These are phyloP conservation scores for Penicillium robsamsonii DNA, from an alignment of 495 filamentous ascomycete genomes.

Conservation along the genomic window DNA sequence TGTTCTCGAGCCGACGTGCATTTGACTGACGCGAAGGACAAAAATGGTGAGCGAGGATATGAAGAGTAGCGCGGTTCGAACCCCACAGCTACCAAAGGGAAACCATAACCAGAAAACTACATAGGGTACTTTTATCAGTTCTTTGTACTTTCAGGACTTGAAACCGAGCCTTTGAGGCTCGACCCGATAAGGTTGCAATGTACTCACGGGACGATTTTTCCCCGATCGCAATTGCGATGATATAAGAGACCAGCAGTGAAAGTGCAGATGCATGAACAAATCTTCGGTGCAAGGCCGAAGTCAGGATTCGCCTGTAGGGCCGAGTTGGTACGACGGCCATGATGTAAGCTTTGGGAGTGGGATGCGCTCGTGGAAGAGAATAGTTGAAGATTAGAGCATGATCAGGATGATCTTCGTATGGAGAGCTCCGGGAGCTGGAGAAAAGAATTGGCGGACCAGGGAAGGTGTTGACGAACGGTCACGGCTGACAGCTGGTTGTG, in stretches of 20 bases:
- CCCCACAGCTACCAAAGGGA: slow-evolving; percentile 69
- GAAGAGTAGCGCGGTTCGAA: slow-evolving; percentile 71
- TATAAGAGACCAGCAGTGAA: slow-evolving; percentile 67
- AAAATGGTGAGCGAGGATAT: slow-evolving; percentile 65
- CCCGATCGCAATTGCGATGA: slow-evolving; percentile 67
- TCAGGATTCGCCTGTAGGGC: slow-evolving; percentile 85
- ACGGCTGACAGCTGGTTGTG: slow-evolving; percentile 7
- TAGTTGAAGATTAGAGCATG: slow-evolving; percentile 37
- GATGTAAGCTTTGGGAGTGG: slow-evolving; percentile 30
- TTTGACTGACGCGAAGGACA: slow-evolving; percentile 79
- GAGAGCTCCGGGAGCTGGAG: slow-evolving; percentile 12
- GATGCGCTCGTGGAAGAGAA: slow-evolving; percentile 30
- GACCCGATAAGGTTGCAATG: neutral
- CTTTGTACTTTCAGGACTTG: neutral
- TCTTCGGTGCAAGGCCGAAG: slow-evolving; percentile 80
- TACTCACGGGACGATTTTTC: slow-evolving; percentile 66
- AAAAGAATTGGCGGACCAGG: slow-evolving; percentile 1
- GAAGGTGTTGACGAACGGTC: slow-evolving; percentile 9
- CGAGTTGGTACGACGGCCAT: slow-evolving; percentile 51
- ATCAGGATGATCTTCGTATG: slow-evolving; percentile 25
- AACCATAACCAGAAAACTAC: slow-evolving; percentile 84
- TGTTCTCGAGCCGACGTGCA: slow-evolving; percentile 69
- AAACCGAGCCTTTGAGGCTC: neutral
- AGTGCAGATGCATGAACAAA: slow-evolving; percentile 73
- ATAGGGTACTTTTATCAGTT: slow-evolving; percentile 5